These are phyloP conservation scores for Boletus insuetus DNA, from an alignment of 768 basidiomycete genomes.

Conservation along the genomic window DNA sequence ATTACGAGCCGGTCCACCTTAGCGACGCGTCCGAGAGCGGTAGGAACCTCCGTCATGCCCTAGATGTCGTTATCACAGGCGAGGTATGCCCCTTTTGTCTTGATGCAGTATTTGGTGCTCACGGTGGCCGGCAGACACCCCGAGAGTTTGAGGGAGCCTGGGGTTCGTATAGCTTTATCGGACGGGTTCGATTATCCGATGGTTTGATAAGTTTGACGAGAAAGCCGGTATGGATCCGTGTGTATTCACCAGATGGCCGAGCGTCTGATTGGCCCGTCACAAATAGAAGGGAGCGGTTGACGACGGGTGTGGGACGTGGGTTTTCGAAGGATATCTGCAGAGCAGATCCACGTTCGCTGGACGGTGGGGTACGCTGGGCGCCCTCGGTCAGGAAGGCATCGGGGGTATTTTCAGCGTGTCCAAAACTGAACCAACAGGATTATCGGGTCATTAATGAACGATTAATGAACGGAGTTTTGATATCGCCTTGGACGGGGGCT, in stretches of 20 bases:
- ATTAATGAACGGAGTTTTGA: conserved; percentile 27
- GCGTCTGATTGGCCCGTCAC: conserved; percentile 2
- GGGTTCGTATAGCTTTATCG: conserved; percentile 62
- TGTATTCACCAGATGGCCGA: not conserved
- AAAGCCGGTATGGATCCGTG: conserved; percentile 47
- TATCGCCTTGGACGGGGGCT: not conserved
- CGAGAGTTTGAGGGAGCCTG: conserved; percentile 57
- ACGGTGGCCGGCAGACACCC: conserved; percentile 44
- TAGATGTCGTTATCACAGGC: conserved; percentile 37
- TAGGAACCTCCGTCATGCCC: conserved; percentile 29
- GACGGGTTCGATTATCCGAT: conserved; percentile 52
- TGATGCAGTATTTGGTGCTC: conserved; percentile 19
- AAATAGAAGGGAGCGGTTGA: conserved; percentile 40
- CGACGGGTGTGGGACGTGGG: conserved; percentile 47
- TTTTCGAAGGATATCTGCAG: conserved; percentile 55
- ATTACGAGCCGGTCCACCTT: conserved; percentile 32
- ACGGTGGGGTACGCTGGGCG: conserved; percentile 44
- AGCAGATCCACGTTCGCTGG: conserved; percentile 52
- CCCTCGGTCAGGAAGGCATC: conserved; percentile 34
- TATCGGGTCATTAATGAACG: conserved; percentile 26
- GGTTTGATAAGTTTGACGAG: conserved; percentile 61
- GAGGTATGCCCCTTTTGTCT: conserved; percentile 28
- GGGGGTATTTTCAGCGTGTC: conserved; percentile 59
- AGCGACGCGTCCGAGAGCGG: conserved; percentile 26
- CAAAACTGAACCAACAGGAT: conserved; percentile 35